These are phyloP conservation scores for Rehmannia glutinosa DNA, from an alignment of 257 asterid species.

Conservation along the genomic window DNA sequence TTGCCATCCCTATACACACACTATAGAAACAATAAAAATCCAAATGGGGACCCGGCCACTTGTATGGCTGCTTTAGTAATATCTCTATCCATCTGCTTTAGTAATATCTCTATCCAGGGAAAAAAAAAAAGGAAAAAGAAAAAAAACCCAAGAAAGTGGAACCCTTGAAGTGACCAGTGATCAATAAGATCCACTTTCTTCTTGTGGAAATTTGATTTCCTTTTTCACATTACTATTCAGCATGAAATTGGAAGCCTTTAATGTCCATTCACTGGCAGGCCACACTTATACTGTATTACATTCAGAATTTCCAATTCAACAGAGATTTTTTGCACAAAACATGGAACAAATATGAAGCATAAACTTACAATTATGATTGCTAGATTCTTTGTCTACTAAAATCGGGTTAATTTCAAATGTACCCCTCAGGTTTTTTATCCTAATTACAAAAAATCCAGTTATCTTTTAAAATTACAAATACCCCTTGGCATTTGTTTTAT, in stretches of 20 bases:
- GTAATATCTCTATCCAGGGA: not conserved
- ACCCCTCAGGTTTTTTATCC: too few species aligned
- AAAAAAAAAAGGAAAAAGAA: not conserved
- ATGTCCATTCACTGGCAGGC: not conserved
- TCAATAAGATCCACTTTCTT: not conserved
- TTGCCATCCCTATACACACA: too few species aligned
- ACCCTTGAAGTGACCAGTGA: not conserved
- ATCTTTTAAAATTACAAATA: too few species aligned
- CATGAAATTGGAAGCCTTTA: not conserved
- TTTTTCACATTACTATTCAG: not conserved
- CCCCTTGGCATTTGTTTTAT: too few species aligned
- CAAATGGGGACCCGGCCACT: too few species aligned
- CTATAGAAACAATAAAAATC: too few species aligned
- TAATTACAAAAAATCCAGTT: too few species aligned
- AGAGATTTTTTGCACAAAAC: not conserved
- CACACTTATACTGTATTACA: not conserved
- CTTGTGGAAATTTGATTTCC: not conserved
- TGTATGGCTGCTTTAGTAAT: not conserved
- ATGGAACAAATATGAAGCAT: not conserved
- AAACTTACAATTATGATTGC: too few species aligned
- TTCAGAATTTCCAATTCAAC: too few species aligned
- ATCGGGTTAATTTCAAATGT: too few species aligned
- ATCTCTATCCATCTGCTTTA: not conserved
- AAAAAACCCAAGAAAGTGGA: not conserved
- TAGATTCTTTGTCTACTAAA: too few species aligned